A percentile compares a stretch with the other conserved stretches of the same genome.
phyloP scores from a whole-genome alignment of 352 stramenopile species.

The Thraustotheca clavata region DNA sequence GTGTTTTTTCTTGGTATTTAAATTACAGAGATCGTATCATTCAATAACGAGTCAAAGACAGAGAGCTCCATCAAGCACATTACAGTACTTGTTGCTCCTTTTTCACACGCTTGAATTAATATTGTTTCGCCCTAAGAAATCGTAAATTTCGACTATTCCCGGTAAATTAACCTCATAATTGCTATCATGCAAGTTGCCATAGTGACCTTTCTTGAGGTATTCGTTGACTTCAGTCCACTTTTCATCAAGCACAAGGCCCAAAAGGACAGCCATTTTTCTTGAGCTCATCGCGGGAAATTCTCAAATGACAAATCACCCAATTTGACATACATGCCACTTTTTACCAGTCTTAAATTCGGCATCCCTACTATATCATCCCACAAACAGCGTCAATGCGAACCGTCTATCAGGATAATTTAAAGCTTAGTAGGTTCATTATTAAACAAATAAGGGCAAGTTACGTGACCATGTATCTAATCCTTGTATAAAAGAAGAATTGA shows the following conservation, averaged over 20 bases:
- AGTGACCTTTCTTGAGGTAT: constrained; percentile 5
- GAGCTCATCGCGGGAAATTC: too few relatives aligned
- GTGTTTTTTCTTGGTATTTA: background rate
- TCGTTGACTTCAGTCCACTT: background rate
- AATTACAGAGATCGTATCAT: background rate
- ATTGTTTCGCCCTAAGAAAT: background rate
- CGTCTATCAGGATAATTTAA: too few relatives aligned
- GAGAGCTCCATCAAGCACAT: background rate
- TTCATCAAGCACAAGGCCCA: background rate
- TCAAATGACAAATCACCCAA: too few relatives aligned
- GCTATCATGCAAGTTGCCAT: background rate
- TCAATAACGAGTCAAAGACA: constrained; percentile 1
- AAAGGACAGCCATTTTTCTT: background rate
- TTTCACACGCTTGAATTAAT: background rate
- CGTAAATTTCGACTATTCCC: background rate
- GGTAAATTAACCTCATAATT: background rate
- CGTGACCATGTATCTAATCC: too few relatives aligned
- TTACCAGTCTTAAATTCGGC: too few relatives aligned
- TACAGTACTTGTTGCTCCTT: background rate
- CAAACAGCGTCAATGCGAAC: too few relatives aligned
- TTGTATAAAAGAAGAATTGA: too few relatives aligned
- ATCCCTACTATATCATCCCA: too few relatives aligned
- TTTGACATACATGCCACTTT: too few relatives aligned
- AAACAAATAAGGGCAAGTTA: too few relatives aligned
- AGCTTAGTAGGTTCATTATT: too few relatives aligned